Base-by-base conservation (phyloP, 768 basidiomycete species). In the Trametes cinnabarina region DNA sequence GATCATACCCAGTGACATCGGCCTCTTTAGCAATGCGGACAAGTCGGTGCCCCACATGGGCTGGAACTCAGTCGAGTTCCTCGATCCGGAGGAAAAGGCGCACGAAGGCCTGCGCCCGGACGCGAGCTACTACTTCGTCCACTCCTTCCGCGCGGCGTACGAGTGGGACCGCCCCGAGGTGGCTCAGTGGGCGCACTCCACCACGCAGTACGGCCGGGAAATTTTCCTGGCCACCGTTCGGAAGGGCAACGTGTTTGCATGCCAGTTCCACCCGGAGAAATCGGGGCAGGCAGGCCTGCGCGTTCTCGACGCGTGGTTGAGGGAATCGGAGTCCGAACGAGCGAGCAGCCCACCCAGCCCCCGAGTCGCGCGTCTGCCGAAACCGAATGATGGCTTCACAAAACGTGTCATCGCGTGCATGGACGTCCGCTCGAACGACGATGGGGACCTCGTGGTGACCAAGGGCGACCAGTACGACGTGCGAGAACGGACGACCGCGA, bases 381-480 rank as follows among this genome's bases (percentile, higher is more conserved):
- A 74, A 54, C 70, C 76, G 7, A 77, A 68, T 51, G 84, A 92
- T 69, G 81, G 84, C 11, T 83, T 96, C 60, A 96, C 94, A 2
- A 98, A 92, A 72, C 90, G 97, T 46, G 89, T 99, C 69, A 83
- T 98, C 62, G 96, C 97, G 15, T 98, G 96, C 72, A 85, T 99
- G 83, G 97, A 99, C 71, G 96, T 99, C 20, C 88, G 97, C 43
- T 85, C 94, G 19, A 98, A 98, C 72, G 97, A 99, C 71, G 71
- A 86, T 14, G 97, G 97, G 26, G 97, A 99, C 71, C 85, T 99
- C 51, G 94, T 99, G 57, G 97, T 99, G 1, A 99, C 97, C 41
- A 99, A 99, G 76, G 97, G 97, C 56, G 97, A 99, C 72, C 97
- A 97, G 71, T 99, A 99, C 75, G 94, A 98, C 70, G 95, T 98